Conservation (phyloP, 148 eudicot genomes). For the Suaeda aralocaspica region DNA sequence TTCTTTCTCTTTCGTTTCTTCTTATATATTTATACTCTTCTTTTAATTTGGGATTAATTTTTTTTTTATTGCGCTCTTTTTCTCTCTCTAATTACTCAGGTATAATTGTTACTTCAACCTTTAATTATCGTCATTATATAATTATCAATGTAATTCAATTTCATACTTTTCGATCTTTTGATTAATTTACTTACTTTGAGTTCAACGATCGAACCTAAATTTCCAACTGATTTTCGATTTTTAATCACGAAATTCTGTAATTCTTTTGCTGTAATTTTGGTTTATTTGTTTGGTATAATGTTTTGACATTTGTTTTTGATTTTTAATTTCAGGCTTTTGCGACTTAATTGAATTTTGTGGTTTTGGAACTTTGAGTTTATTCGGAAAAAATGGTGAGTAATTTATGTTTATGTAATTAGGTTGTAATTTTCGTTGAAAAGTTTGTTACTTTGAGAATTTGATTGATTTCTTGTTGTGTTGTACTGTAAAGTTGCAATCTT, state of each 20-base stretch:
- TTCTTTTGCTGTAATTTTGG: background rate
- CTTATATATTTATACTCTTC: background rate
- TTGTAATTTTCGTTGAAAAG: background rate
- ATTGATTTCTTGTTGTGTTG: background rate
- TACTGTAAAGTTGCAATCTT: background rate
- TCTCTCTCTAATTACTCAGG: slow-evolving; percentile 16
- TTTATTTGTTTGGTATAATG: background rate
- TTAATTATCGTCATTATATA: background rate
- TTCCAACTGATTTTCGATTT: background rate
- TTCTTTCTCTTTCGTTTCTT: background rate
- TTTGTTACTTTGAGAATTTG: no score
- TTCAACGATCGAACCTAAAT: slow-evolving; percentile 7
- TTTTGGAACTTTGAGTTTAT: background rate
- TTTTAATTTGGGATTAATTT: background rate
- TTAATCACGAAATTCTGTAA: background rate
- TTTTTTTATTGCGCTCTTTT: background rate
- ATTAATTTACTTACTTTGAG: background rate
- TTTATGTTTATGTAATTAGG: background rate
- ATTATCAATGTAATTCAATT: background rate
- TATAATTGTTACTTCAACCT: background rate
- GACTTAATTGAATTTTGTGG: background rate
- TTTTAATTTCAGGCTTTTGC: slow-evolving; percentile 5
- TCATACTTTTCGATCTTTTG: background rate
- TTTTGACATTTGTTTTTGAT: background rate
- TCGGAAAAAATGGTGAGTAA: slow-evolving; percentile 23